These are phyloP conservation scores for Passalora sequoiae DNA, from an alignment of 2,329 filamentous ascomycete genomes.

Conservation along the genomic window DNA sequence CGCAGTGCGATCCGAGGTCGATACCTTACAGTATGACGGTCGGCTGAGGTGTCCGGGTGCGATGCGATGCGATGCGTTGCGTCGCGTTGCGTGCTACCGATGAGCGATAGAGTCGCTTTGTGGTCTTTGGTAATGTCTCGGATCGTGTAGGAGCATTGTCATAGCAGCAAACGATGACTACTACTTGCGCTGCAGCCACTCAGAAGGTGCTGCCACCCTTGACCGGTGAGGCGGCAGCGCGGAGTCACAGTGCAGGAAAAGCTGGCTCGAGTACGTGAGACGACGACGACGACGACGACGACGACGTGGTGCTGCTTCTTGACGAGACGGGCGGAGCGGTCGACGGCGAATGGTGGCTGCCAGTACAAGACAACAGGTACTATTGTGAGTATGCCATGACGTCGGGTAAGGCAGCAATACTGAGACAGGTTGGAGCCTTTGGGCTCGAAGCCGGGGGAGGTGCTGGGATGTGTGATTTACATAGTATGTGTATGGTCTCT, in stretches of 20 bases:
- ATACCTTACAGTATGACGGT: too few relatives aligned
- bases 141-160: slow-evolving; percentile 17
- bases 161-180: slow-evolving; percentile 17
- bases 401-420: slow-evolving; percentile 14
- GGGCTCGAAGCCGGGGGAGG: slow-evolving; percentile 9
- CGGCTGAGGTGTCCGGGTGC: too few relatives aligned
- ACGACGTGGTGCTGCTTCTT: slow-evolving; percentile 15
- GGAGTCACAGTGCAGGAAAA: slow-evolving; percentile 11
- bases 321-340: background rate
- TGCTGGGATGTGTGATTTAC: slow-evolving; percentile 2
- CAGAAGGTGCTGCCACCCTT: slow-evolving; percentile 5
- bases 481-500: slow-evolving; percentile 4
- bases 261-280: slow-evolving; percentile 4
- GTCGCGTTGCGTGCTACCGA: slow-evolving; percentile 9
- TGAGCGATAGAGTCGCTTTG: slow-evolving; percentile 8
- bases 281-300: slow-evolving; percentile 6
- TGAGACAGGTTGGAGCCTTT: slow-evolving; percentile 1
- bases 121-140: slow-evolving; percentile 23
- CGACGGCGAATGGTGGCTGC: background rate
- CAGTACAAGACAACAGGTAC: background rate
- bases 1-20: slow-evolving; percentile 2
- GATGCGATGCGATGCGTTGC: too few relatives aligned
- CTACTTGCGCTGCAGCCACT: slow-evolving; percentile 26
- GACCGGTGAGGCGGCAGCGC: slow-evolving; percentile 15
- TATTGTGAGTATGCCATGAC: slow-evolving; percentile 5